These are phyloP conservation scores for Aspergillus nidulans DNA, from an alignment of 495 filamentous ascomycete species.

Conservation along the genomic window DNA sequence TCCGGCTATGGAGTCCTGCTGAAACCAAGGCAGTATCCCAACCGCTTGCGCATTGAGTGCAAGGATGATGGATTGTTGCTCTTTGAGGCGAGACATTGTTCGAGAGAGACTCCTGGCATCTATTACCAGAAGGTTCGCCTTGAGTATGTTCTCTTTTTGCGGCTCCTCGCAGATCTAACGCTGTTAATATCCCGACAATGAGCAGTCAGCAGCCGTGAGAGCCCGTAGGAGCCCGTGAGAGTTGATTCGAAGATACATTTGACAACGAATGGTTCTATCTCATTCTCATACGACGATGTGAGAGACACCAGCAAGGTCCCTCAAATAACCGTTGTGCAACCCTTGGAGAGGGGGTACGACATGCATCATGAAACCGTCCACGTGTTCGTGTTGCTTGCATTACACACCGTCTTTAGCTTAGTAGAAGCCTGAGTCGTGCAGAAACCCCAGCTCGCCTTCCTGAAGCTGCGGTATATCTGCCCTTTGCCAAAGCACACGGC, in stretches of 20 bases:
- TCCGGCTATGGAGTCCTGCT: neutral
- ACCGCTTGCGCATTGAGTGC: conserved; percentile 5
- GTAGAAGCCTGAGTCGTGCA: conserved; percentile 4
- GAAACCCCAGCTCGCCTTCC: neutral
- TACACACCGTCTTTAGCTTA: neutral
- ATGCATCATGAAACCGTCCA: conserved; percentile 13
- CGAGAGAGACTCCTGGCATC: neutral
- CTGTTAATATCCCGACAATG: neutral
- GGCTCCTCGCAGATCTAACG: conserved; percentile 5
- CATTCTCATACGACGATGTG: neutral
- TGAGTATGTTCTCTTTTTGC: neutral
- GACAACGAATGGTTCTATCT: neutral
- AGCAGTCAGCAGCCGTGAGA: neutral
- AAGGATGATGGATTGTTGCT: conserved; percentile 2
- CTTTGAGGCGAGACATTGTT: neutral
- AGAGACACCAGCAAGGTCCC: neutral
- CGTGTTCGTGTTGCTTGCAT: conserved; percentile 15
- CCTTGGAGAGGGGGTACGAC: neutral
- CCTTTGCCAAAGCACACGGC: neutral
- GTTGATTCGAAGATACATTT: neutral
- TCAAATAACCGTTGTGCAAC: conserved; percentile 3
- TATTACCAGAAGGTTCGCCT: neutral
- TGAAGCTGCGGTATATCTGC: neutral
- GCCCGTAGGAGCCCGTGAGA: neutral
- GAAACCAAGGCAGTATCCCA: conserved; percentile 5